Evolutionary conservation across 1,284 basidiomycete genomes (phyloP), one percentile per base, ranked within the genome.

Genomic region (Heliocybe sulcata): DNA sequence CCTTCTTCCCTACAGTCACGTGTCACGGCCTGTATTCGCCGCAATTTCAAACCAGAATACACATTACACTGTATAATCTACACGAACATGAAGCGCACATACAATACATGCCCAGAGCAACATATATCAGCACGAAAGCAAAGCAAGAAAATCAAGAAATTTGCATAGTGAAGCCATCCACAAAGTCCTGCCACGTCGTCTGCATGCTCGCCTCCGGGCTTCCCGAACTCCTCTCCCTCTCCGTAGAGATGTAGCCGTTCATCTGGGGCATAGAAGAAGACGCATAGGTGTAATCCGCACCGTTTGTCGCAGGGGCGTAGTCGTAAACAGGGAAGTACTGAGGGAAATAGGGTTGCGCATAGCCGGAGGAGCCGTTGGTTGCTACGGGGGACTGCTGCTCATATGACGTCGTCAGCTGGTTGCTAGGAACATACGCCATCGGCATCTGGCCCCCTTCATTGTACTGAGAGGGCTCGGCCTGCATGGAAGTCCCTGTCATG

Each of bases 311-410:
- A 55, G 73, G 71, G 14, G 73, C 76, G 65, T 90, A 89, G 63
- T 89, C 87, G 60, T 86, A 89, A 29, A 88, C 87, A 1, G 85
- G 79, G 74, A 90, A 88, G 61, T 89, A 90, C 59, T 77, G 77
- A 9, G 87, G 87, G 68, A 83, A 81, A 35, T 61, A 58, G n/a
- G 64, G 62, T 22, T 26, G 55, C n/a, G 63, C 60, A 35, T 61
- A 61, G 25, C 60, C 59, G 27, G 60, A n/a, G n/a, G n/a, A 57
- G 20, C 57, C 33, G 42, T 60, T 55, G 8, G 35, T 47, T 20
- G 47, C 22, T 20, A 26, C 47, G n/a, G 59, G 63, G 11, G 65
- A 63, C 12, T 56, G 57, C 55, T 53, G 62, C 23, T 25, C 53
- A 16, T 63, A 58, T 35, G 59, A 60, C 27, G 61, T 57, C 35